Evolutionary conservation across 441 rosid species (phyloP).

Genomic region (Dalechampia spathulata): DNA sequence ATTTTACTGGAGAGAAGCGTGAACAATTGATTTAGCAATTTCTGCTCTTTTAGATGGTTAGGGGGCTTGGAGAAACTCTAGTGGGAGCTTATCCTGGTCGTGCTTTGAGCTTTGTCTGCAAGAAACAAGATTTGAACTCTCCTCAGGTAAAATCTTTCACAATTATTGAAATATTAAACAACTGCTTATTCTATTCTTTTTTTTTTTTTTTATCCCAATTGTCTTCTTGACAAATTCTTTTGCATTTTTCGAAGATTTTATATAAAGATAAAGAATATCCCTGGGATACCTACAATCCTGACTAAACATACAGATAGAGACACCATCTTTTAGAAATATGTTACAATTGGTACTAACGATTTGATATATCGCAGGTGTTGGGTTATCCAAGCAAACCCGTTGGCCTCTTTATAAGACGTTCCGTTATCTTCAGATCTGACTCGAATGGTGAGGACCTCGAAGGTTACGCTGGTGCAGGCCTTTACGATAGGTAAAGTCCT

Average conservation of each 20-base stretch:
- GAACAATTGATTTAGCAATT: slow-evolving; percentile 10
- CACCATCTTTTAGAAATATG: slow-evolving; percentile 1
- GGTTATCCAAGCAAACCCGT: slow-evolving; percentile 98
- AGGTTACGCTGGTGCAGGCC: slow-evolving; percentile 99
- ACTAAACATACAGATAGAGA: neutral
- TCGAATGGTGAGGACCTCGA: slow-evolving; percentile 98
- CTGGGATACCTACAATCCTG: neutral
- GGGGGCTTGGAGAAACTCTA: slow-evolving; percentile 95
- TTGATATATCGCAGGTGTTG: slow-evolving; percentile 44
- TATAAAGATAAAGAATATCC: neutral
- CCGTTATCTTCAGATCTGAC: slow-evolving; percentile 91
- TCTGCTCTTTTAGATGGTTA: slow-evolving; percentile 56
- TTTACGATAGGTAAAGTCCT: slow-evolving; percentile 80
- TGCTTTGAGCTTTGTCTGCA: slow-evolving; percentile 84
- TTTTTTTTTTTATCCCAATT: neutral
- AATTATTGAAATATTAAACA: too few relatives aligned
- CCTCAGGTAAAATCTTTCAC: slow-evolving; percentile 64
- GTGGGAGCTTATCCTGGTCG: slow-evolving; percentile 99
- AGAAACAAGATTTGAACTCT: slow-evolving; percentile 56
- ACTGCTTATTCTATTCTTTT: neutral
- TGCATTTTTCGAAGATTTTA: neutral
- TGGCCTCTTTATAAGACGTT: slow-evolving; percentile 82
- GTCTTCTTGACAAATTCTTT: neutral
- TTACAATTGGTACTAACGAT: slow-evolving; percentile 12
- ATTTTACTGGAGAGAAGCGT: slow-evolving; percentile 9